These are phyloP conservation scores for Carallia brachiata DNA, from an alignment of 345 rosid genomes.

Conservation along the genomic window DNA sequence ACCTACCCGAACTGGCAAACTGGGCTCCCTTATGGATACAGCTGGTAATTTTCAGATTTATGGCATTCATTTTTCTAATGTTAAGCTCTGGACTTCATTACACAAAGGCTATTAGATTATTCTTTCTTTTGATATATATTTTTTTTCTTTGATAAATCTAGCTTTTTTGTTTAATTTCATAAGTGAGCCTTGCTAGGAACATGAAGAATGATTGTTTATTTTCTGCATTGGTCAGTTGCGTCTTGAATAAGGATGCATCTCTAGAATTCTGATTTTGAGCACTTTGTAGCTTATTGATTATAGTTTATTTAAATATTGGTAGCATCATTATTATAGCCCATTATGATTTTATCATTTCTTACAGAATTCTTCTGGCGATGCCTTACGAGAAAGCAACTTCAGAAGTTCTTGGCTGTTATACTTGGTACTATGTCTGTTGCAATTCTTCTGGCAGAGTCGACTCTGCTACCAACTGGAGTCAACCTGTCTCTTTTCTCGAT, in stretches of 20 bases:
- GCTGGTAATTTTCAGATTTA: constrained; percentile 47
- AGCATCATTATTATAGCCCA: no score
- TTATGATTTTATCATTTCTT: constrained; percentile 2
- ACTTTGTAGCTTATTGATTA: no score
- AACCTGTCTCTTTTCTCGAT: constrained; percentile 92
- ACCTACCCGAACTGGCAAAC: constrained; percentile 56
- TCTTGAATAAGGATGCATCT: background rate
- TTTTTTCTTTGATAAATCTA: background rate
- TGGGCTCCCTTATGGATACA: constrained; percentile 66
- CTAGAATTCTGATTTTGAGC: no score
- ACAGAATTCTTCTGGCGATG: constrained; percentile 95
- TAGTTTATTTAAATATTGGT: no score
- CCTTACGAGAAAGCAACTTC: constrained; percentile 58
- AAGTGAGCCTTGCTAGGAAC: background rate
- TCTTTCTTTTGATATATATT: background rate
- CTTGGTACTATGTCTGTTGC: constrained; percentile 87
- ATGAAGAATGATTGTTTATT: background rate
- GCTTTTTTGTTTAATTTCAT: background rate
- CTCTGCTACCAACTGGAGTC: constrained; percentile 46
- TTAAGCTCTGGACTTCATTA: background rate
- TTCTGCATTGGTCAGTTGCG: background rate
- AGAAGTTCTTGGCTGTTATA: constrained; percentile 64
- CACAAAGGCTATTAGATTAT: background rate
- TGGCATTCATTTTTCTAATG: background rate
- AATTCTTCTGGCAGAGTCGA: constrained; percentile 97